phyloP scores from a whole-genome alignment of 192 early-diverging fungal genomes.

The Phlyctochytrium planicorne region DNA sequence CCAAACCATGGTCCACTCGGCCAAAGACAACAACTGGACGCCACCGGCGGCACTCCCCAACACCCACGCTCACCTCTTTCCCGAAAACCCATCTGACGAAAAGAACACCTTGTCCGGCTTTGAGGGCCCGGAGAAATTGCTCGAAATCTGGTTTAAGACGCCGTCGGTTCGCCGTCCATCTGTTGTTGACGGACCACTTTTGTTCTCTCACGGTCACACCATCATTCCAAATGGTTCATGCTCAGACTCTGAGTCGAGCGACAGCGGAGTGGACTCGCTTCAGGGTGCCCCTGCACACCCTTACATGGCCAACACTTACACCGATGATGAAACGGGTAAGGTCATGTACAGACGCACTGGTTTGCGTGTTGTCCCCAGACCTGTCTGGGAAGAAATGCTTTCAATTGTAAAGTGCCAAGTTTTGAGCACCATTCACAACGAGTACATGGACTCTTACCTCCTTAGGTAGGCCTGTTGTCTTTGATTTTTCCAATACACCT shows the following conservation, averaged over 20 bases:
- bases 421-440: constrained; percentile 80
- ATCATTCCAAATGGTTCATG: constrained; percentile 12
- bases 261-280: constrained; percentile 15
- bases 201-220: too few relatives aligned
- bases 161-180: constrained; percentile 6
- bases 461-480: constrained; percentile 57
- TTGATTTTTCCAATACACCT: constrained; percentile 8
- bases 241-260: neutral
- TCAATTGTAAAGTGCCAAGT: constrained; percentile 91
- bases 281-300: constrained; percentile 15
- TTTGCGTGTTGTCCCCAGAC: constrained; percentile 70
- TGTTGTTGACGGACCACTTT: constrained; percentile 28
- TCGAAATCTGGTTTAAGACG: constrained; percentile 92
- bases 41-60: constrained; percentile 9
- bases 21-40: neutral
- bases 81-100: constrained; percentile 8
- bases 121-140: constrained; percentile 97
- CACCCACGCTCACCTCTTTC: constrained; percentile 13
- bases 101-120: constrained; percentile 63
- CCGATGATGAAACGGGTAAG: constrained; percentile 38
- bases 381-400: constrained; percentile 91
- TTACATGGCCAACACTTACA: too few relatives aligned
- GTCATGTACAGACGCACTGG: constrained; percentile 49
- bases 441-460: constrained; percentile 85
- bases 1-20: neutral